Percentiles rank a stretch among this genome's conserved stretches.
Conservation (phyloP, 31 red algal species). For the Bonnemaisonia californica region DNA sequence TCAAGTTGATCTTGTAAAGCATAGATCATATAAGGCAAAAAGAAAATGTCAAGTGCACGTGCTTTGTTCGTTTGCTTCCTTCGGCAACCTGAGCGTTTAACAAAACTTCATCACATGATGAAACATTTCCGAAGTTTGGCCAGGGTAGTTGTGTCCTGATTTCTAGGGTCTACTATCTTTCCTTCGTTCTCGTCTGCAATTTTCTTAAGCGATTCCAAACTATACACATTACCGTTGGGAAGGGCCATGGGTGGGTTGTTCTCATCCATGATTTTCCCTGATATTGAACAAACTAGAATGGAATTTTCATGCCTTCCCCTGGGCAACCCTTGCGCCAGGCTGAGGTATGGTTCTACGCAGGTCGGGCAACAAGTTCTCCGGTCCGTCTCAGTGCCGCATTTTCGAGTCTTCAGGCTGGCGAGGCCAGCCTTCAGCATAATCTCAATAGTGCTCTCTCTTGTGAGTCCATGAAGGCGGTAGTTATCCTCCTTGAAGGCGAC, state of each 20-base stretch:
- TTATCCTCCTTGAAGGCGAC: conserved; percentile 74
- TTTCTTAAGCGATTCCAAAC: conserved; percentile 54
- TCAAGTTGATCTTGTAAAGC: too few species aligned
- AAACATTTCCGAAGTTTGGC: conserved; percentile 61
- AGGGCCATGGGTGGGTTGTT: conserved; percentile 96
- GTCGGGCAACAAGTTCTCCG: conserved; percentile 86
- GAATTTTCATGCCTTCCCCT: conserved; percentile 87
- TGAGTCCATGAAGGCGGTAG: conserved; percentile 81
- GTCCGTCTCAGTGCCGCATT: conserved; percentile 74
- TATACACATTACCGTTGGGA: conserved; percentile 95
- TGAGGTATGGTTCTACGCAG: conserved; percentile 86
- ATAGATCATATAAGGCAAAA: too few species aligned
- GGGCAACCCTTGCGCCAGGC: conserved; percentile 78
- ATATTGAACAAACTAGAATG: conserved; percentile 84
- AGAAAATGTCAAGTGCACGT: not conserved
- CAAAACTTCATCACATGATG: conserved; percentile 51
- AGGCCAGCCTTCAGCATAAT: conserved; percentile 87
- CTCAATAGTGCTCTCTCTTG: conserved; percentile 82
- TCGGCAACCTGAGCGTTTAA: not conserved
- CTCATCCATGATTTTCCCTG: conserved; percentile 94
- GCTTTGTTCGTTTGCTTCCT: too few species aligned
- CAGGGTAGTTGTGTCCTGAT: conserved; percentile 40
- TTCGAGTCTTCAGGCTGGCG: conserved; percentile 84
- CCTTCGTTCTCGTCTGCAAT: conserved; percentile 77
- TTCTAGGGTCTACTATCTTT: conserved; percentile 65